These are phyloP conservation scores for Paramecium primaurelia DNA, from an alignment of 73 alveolate genomes.

Conservation along the genomic window DNA sequence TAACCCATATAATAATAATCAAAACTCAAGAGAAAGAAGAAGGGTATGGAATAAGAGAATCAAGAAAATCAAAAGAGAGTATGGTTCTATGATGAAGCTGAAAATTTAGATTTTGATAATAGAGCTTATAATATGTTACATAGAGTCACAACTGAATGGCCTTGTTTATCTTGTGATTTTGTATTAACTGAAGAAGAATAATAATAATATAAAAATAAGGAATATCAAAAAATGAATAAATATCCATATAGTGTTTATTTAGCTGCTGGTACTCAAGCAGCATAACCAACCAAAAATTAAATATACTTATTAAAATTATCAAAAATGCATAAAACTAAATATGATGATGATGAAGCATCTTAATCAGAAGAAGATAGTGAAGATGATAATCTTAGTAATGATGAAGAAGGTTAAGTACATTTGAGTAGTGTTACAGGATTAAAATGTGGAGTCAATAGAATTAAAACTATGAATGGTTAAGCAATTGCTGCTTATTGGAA, in stretches of 20 bases:
- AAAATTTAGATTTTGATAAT: slow-evolving; percentile 79
- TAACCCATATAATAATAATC: slow-evolving; percentile 2
- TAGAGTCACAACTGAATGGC: slow-evolving; percentile 87
- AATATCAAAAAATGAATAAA: slow-evolving; percentile 64
- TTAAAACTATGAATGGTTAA: slow-evolving; percentile 78
- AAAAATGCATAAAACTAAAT: slow-evolving; percentile 79
- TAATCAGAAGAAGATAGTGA: slow-evolving; percentile 39
- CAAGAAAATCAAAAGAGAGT: not conserved
- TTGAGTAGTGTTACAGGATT: slow-evolving; percentile 68
- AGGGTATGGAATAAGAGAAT: slow-evolving; percentile 35
- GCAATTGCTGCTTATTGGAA: slow-evolving; percentile 78
- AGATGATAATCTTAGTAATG: slow-evolving; percentile 62
- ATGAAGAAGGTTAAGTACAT: slow-evolving; percentile 77
- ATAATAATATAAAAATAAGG: not conserved
- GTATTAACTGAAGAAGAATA: slow-evolving; percentile 27
- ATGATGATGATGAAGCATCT: slow-evolving; percentile 75
- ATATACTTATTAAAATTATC: slow-evolving; percentile 79
- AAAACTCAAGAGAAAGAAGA: slow-evolving; percentile 43
- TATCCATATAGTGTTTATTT: slow-evolving; percentile 78
- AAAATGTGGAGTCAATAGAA: slow-evolving; percentile 74
- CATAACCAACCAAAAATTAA: slow-evolving; percentile 69
- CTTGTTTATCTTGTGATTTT: slow-evolving; percentile 60
- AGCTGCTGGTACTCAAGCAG: slow-evolving; percentile 79
- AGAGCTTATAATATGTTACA: slow-evolving; percentile 85
- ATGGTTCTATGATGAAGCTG: slow-evolving; percentile 69